These are phyloP conservation scores for Sporisorium exsertum DNA, from an alignment of 1,284 basidiomycete species.

Conservation along the genomic window DNA sequence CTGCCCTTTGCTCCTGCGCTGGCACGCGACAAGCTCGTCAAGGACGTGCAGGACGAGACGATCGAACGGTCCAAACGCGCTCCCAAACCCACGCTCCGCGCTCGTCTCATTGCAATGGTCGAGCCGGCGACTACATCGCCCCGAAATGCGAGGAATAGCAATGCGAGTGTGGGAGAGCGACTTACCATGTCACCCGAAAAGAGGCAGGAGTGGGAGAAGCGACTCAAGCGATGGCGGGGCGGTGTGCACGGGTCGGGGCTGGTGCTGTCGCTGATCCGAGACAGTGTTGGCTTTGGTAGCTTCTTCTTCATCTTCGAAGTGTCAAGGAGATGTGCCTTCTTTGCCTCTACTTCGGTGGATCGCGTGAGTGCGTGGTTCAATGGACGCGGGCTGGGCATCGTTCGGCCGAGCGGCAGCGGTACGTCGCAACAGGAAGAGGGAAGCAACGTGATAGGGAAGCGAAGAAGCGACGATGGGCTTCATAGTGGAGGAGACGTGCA, in stretches of 20 bases:
- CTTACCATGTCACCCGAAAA: constrained; percentile 48
- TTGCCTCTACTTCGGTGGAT: constrained; percentile 64
- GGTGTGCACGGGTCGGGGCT: constrained; percentile 66
- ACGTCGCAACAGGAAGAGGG: background rate
- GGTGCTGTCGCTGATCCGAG: constrained; percentile 66
- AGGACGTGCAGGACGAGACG: constrained; percentile 50
- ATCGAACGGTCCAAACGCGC: constrained; percentile 36
- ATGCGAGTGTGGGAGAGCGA: constrained; percentile 13
- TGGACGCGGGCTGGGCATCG: constrained; percentile 37
- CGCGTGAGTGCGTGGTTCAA: constrained; percentile 54
- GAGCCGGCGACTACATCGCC: constrained; percentile 31
- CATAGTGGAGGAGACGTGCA: constrained; percentile 23
- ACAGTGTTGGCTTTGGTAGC: constrained; percentile 66
- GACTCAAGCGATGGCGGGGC: constrained; percentile 57
- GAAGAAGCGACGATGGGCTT: constrained; percentile 11
- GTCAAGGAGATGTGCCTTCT: constrained; percentile 64
- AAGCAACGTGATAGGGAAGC: constrained; percentile 29
- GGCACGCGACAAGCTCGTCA: constrained; percentile 44
- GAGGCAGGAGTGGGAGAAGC: constrained; percentile 60
- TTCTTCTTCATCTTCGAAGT: constrained; percentile 71
- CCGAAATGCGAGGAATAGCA: constrained; percentile 7
- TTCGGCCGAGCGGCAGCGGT: constrained; percentile 2
- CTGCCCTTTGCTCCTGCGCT: constrained; percentile 64
- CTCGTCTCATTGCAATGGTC: constrained; percentile 25
- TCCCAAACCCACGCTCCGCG: constrained; percentile 20